These are phyloP conservation scores for Penicillium arizonense DNA, from an alignment of 495 filamentous ascomycete species.

Conservation along the genomic window DNA sequence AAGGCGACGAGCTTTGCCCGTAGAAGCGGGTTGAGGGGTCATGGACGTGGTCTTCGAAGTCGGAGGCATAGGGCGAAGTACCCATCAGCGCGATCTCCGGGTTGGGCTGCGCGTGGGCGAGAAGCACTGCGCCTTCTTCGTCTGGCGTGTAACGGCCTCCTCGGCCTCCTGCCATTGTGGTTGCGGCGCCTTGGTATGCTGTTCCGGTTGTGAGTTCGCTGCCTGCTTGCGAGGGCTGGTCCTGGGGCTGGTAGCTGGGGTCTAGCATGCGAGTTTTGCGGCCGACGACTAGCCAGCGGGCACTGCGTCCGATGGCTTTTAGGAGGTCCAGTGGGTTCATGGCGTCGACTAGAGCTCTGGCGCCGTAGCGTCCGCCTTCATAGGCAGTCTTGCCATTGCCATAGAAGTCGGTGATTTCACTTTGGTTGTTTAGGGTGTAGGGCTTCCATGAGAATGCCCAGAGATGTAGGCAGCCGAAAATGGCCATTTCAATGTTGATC, in stretches of 20 bases:
- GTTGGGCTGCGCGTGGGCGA: slow-evolving; percentile 42
- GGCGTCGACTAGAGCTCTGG: slow-evolving; percentile 64
- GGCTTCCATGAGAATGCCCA: slow-evolving; percentile 79
- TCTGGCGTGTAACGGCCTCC: slow-evolving; percentile 24
- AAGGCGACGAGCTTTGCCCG: slow-evolving; percentile 22
- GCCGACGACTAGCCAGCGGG: slow-evolving; percentile 79
- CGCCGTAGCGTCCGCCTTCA: slow-evolving; percentile 61
- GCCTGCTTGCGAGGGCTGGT: slow-evolving; percentile 16
- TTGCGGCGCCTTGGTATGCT: slow-evolving; percentile 33
- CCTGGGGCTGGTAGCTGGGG: slow-evolving; percentile 44
- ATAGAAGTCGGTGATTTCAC: slow-evolving; percentile 46
- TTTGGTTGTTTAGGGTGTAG: slow-evolving; percentile 47
- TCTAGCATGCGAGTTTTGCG: slow-evolving; percentile 54
- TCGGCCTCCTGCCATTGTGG: slow-evolving; percentile 19
- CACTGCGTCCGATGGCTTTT: slow-evolving; percentile 72
- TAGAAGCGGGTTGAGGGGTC: slow-evolving; percentile 22
- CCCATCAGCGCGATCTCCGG: slow-evolving; percentile 20
- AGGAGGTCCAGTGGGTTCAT: slow-evolving; percentile 84
- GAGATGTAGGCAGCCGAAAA: slow-evolving; percentile 75
- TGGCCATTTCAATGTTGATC: slow-evolving; percentile 84
- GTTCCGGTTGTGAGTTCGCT: slow-evolving; percentile 19
- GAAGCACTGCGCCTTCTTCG: slow-evolving; percentile 42
- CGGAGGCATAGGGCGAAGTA: slow-evolving; percentile 19
- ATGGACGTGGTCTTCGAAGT: slow-evolving; percentile 25
- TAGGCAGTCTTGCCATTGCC: slow-evolving; percentile 51